Conservation (phyloP, 2,329 filamentous ascomycete species). For the Kalmusia sp. region DNA sequence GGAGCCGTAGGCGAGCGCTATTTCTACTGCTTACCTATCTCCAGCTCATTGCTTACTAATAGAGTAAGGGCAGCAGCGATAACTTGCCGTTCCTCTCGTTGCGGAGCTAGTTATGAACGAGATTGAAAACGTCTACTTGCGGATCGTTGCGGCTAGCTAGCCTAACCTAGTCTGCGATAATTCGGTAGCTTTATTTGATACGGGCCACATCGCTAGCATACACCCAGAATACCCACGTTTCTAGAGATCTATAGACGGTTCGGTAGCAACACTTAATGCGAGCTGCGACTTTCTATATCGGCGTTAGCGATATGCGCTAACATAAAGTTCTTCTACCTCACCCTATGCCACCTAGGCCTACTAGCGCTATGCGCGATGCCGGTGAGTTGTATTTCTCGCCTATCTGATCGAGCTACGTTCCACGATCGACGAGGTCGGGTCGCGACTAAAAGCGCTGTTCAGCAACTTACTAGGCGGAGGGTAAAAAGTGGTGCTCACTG, state of each 20-base stretch:
- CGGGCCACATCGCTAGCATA: conserved; percentile 21
- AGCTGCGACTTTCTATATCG: conserved; percentile 19
- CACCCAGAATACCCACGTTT: conserved; percentile 22
- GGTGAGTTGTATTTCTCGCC: conserved; percentile 38
- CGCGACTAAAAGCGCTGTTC: no score
- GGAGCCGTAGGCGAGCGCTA: background rate
- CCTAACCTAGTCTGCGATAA: conserved; percentile 18
- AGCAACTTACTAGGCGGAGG: no score
- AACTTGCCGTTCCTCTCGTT: conserved; percentile 10
- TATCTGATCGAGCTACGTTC: conserved; percentile 23
- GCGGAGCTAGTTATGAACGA: conserved; percentile 20
- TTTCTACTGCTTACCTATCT: background rate
- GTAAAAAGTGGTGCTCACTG: no score
- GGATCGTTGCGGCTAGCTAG: conserved; percentile 15
- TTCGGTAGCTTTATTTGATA: conserved; percentile 19
- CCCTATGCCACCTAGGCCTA: conserved; percentile 20
- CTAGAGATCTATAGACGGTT: conserved; percentile 9
- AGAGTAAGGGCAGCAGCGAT: background rate
- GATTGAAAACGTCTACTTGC: conserved; percentile 18
- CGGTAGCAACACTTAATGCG: conserved; percentile 20
- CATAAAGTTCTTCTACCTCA: background rate
- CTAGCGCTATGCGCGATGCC: conserved; percentile 28
- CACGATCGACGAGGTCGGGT: conserved; percentile 32
- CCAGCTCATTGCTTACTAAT: background rate
- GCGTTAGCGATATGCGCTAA: background rate